Base-by-base conservation (phyloP, 495 filamentous ascomycete genomes). In the Lasiosphaeris hirsuta region DNA sequence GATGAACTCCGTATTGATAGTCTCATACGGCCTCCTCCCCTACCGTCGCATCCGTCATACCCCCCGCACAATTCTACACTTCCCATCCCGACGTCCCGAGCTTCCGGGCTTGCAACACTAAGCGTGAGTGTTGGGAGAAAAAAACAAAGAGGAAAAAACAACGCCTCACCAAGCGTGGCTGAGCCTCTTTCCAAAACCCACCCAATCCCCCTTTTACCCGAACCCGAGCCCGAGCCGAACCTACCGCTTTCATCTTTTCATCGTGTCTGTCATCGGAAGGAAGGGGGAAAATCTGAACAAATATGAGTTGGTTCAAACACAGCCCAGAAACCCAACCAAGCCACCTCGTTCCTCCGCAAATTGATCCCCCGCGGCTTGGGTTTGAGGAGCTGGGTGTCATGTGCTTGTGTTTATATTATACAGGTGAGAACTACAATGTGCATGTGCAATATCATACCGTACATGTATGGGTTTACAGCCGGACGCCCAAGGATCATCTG, bases 401-500 rank as follows among this genome's bases (percentile, higher is more conserved):
- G 17, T 45, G 3, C 4, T 45, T 30, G 17, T 45, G 3, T 1
- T 45, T 17, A 45, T 45, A 30, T 30, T 30, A 30, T 30, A 30
- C 23, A 19, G 10, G 15, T 13, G 14, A 49, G 23, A 13, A 4
- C 14, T 35, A 49, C 33, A 33, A 14, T 34, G 34, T 34, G 17
- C 1, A 13, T 54, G 34, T 30, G 19, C 7, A 17, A 5, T 17
- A 17, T n/a, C 38, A 10, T 11, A 30, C 2, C 4, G 13, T 19
- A 41, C 38, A 35, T 1, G 43, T 11, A 10, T 11, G 7, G 11
- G 10, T 3, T 35, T 11, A 18, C 8, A 11, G 11, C 10, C 10
- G 47, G 4, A 35, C 17, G 30, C 33, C 34, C 36, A 14, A 10
- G 6, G 10, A 42, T 47, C 62, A 93, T 71, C 94, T 80, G 62